Percentiles rank a stretch among this genome's conserved stretches.
phyloP scores from a whole-genome alignment of 352 stramenopile species.

The Pythium insidiosum region DNA sequence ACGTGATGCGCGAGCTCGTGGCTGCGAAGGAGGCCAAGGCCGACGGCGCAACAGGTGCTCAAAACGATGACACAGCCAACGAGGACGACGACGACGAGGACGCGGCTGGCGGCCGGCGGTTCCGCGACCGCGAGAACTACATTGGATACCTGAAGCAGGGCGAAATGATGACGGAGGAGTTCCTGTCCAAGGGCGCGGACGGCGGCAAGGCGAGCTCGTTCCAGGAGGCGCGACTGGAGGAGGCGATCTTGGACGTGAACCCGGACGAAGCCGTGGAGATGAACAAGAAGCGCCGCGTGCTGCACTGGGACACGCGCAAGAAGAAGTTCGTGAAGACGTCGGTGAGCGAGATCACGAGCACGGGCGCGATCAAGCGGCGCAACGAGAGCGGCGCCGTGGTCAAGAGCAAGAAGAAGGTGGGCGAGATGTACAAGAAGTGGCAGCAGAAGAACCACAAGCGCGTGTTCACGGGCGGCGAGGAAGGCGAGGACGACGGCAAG shows the following conservation, averaged over 20 bases:
- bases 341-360: slow-evolving; percentile 81
- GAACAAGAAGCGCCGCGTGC: slow-evolving; percentile 96
- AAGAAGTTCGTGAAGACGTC: slow-evolving; percentile 95
- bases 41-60: slow-evolving; percentile 1
- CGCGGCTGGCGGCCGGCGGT: slow-evolving; percentile 13
- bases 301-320: slow-evolving; percentile 98
- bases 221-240: slow-evolving; percentile 86
- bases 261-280: slow-evolving; percentile 97
- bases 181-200: slow-evolving; percentile 61
- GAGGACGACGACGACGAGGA: slow-evolving; percentile 20
- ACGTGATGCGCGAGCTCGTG: slow-evolving; percentile 58
- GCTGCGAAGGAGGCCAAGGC: slow-evolving; percentile 31
- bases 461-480: slow-evolving; percentile 61
- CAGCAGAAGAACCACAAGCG: slow-evolving; percentile 87
- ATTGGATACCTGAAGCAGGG: slow-evolving; percentile 79
- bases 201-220: slow-evolving; percentile 76
- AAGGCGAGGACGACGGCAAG: slow-evolving; percentile 50
- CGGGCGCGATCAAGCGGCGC: slow-evolving; percentile 72
- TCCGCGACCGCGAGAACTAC: slow-evolving; percentile 83
- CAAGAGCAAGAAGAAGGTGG: slow-evolving; percentile 83
- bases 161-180: slow-evolving; percentile 69
- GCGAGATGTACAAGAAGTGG: slow-evolving; percentile 93
- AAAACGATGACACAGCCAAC: slow-evolving; percentile 11
- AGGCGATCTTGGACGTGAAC: slow-evolving; percentile 97
- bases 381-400: slow-evolving; percentile 81